phyloP scores from a whole-genome alignment of 2,329 filamentous ascomycete species.

The Sporothrix brasiliensis region DNA sequence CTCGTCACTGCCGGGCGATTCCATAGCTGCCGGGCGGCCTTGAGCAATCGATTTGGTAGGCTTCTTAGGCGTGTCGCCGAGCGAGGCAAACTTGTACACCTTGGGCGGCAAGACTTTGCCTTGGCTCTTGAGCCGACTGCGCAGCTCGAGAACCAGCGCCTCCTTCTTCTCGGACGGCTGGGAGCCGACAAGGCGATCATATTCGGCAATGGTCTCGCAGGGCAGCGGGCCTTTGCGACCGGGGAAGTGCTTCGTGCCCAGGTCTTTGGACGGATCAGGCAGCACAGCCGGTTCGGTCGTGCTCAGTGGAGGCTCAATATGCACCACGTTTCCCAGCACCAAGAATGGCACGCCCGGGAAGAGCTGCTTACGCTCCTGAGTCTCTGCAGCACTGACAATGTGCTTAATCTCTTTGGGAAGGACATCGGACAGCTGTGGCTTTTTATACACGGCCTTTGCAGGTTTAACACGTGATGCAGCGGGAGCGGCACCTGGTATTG shows the following conservation, averaged over 20 bases:
- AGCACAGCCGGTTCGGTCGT: slow-evolving; percentile 34
- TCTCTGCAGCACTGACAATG: slow-evolving; percentile 33
- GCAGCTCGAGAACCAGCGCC: slow-evolving; percentile 33
- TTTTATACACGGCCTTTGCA: slow-evolving; percentile 22
- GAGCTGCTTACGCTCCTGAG: slow-evolving; percentile 32
- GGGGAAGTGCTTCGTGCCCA: slow-evolving; percentile 35
- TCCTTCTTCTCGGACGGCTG: slow-evolving; percentile 34
- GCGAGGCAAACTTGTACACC: slow-evolving; percentile 36
- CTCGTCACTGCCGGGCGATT: slow-evolving; percentile 32
- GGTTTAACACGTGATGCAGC: slow-evolving; percentile 26
- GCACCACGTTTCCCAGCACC: slow-evolving; percentile 32
- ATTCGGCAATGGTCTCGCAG: slow-evolving; percentile 36
- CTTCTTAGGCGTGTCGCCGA: slow-evolving; percentile 32
- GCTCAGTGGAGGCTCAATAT: slow-evolving; percentile 34
- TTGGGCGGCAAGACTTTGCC: slow-evolving; percentile 37
- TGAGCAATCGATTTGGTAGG: neutral
- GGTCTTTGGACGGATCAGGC: slow-evolving; percentile 36
- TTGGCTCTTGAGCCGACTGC: slow-evolving; percentile 34
- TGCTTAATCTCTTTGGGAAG: slow-evolving; percentile 31
- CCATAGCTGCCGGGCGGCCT: slow-evolving; percentile 27
- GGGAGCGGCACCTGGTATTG: neutral
- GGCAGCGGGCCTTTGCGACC: slow-evolving; percentile 34
- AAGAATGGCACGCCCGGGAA: slow-evolving; percentile 34
- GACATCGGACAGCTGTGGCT: slow-evolving; percentile 9
- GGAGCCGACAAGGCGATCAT: slow-evolving; percentile 32